These are phyloP conservation scores for Saccharomycopsis fermentans DNA, from an alignment of 805 yeast species.

Conservation along the genomic window DNA sequence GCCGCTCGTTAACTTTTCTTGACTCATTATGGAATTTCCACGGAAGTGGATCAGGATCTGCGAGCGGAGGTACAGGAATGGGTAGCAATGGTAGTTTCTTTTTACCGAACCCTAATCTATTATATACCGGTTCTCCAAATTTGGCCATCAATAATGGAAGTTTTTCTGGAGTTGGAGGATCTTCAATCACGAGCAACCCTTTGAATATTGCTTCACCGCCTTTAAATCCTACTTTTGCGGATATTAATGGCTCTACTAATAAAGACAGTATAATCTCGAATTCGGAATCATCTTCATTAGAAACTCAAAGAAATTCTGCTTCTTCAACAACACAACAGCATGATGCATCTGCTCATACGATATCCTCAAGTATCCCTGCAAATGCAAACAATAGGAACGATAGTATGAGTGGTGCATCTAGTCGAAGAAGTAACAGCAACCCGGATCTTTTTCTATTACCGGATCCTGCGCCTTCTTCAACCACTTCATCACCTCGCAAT, in stretches of 20 bases:
- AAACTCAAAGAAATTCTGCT: background rate
- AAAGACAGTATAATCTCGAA: background rate
- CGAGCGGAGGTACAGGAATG: background rate
- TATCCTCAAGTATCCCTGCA: background rate
- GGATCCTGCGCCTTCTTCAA: background rate
- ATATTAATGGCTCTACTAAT: background rate
- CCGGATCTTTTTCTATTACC: background rate
- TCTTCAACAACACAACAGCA: background rate
- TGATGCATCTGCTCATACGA: background rate
- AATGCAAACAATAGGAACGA: background rate
- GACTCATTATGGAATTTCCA: conserved; percentile 9
- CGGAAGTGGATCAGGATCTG: conserved; percentile 2
- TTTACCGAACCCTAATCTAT: background rate
- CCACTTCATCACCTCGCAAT: background rate
- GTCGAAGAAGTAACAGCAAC: background rate
- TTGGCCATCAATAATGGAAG: background rate
- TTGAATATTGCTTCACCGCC: background rate
- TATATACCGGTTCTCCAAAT: background rate
- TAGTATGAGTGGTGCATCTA: background rate
- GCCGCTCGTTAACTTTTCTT: conserved; percentile 12
- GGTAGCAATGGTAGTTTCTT: background rate
- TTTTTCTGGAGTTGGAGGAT: background rate
- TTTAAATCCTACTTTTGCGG: background rate
- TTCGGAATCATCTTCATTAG: background rate
- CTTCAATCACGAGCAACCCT: background rate